Base-by-base conservation (phyloP, 2,329 filamentous ascomycete genomes). In the Aspergillus fijiensis region DNA sequence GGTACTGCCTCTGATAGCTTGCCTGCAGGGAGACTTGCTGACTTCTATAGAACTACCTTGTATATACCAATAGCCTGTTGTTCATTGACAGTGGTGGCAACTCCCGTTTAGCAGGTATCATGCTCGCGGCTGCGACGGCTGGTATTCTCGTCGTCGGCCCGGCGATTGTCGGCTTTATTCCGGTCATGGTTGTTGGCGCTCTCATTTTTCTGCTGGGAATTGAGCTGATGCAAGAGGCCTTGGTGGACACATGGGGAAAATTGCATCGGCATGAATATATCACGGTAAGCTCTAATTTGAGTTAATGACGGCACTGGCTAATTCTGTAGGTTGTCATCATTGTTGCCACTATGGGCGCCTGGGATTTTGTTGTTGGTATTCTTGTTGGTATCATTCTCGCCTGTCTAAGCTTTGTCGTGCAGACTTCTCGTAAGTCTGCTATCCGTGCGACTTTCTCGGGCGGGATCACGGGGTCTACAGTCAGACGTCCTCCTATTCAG, bases 11-110 rank as follows among this genome's bases (percentile, higher is more conserved):
- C 2, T 21, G 11, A 31, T 5, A 7, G 29, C 5, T 16, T 33
- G 14, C 14, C 51, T 23, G 7, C 5, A 4, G 42, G 35, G 16
- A 27, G 29, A 23, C 33, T 52, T 51, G 69, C 75, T 73, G 62
- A 77, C 62, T 23, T 25, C 12, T 14, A 2, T n/a, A 96, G 76
- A 99, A 99, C 74, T 99, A 99, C 71, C 84, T 99, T 1, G 95
- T 99, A 0, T 99, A 98, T 70, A 94, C 94, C 60, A 99, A 99
- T 73, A 97, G 92, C 64, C 85, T 96, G n/a, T 87, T 99, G 59
- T 98, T 99, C 76, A 96, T 98, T 73, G 87, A 90, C 27, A 96
- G 92, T 51, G 95, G 95, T 16, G 95, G 94, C 21, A 87, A 96
- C 72, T 93, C 87, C 69, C 88, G 95, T 52, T 79, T 96, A 49